Base-by-base conservation (phyloP, 768 basidiomycete genomes). In the Psilocybe tampanensis region DNA sequence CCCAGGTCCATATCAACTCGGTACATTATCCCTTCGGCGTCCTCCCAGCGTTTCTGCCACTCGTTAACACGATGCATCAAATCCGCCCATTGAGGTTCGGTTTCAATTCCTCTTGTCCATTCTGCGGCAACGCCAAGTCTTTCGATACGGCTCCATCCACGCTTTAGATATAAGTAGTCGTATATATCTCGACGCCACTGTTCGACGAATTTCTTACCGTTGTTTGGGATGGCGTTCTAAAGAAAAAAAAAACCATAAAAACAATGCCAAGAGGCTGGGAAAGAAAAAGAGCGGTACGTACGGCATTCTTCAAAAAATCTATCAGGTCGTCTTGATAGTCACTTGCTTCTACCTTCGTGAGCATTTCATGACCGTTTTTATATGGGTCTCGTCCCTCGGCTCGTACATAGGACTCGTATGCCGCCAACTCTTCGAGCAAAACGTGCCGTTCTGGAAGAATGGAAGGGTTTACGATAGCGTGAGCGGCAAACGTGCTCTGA, bases 11-110 rank as follows among this genome's bases (percentile, higher is more conserved):
- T 33, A 47, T 69, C 67, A 18, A 58, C 47, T 8, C 54, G 47
- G 52, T 68, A 68, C 9, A 42, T 55, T 9, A 70, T 56, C n/a
- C 58, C 66, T 17, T 72, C 64, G 15, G 66, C 63, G n/a, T 61
- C 66, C 60, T 85, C 83, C 80, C 85, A 85, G n/a, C 79, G 71
- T 47, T 71, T 62, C 62, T 83, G 78, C 82, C 83, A 83, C 51
- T 65, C 70, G 39, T 78, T 75, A 23, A 85, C 63, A 47, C 80
- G 70, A 29, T 59, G 43, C 80, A 85, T 80, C 54, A 84, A 54
- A 24, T 74, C 70, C 1, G 73, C 76, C 83, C 83, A 84, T 59
- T 84, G 71, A 19, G 68, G 74, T 69, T 83, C 84, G 1, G 76
- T 81, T 66, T 73, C 70, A 9, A 81, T 75, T n/a, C 76, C 80